Base-by-base conservation (phyloP, 352 stramenopile species). In the Globisporangium nagaii region DNA sequence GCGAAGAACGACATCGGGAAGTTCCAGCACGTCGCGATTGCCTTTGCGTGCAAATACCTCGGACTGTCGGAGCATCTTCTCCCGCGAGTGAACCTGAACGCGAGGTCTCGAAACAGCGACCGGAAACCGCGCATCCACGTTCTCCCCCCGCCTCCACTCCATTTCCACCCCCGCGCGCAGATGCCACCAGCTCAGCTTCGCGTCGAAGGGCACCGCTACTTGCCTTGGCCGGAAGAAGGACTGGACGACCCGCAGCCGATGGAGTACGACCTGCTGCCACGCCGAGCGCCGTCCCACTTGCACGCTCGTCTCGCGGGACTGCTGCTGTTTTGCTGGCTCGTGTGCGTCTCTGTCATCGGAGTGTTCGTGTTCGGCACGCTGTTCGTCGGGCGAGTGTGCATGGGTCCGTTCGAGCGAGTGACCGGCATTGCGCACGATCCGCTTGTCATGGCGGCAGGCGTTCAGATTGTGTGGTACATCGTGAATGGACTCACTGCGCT, bases 1-100 rank as follows among this genome's bases (percentile, higher is more conserved):
- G 76, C 81, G 32, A 95, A 95, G 62, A 93, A 95, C 45, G 81
- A 81, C 47, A 89, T 95, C 55, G 85, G 85, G 2, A 75, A 71
- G 15, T 73, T 90, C 24, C 83, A 95, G 64, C 73, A 92, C 46
- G 28, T 77, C 10, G 81, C 68, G 4, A 77, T 93, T 35, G 44
- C 63, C 17, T 76, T 84, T 31, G 75, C 83, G 25, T 79, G 79
- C 42, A 61, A 75, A 7, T 62, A 79, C 19, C 64, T 95, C 28
- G 83, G 85, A 17, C 58, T 95, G 31, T 75, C 80, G 0, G 78
- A 86, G 52, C 85, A 79, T 43, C 42, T 95, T 17, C 57, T 95
- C 15, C 85, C 85, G 12, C 80, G 84, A 7, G 55, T 77, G 10
- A 55, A 67, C 39, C 35, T 68, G 27, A 66, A 58, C 40, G 58